Conservation (phyloP, 2,329 filamentous ascomycete species). For the Beauveria brongniartii region DNA sequence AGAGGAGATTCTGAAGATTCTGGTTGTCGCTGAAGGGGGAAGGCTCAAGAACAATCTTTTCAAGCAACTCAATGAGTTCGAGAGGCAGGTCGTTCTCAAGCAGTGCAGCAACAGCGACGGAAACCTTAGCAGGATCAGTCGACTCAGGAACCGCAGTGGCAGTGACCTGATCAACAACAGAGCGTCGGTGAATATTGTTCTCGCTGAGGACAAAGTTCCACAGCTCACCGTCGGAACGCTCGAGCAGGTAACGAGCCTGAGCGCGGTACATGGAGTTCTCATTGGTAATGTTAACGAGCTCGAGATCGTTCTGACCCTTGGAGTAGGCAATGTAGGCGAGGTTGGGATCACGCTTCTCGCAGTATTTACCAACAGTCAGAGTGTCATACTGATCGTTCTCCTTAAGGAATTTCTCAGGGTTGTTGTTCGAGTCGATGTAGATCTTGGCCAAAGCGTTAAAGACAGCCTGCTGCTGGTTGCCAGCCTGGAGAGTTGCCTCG, state of each 20-base stretch:
- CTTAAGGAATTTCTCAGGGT: slow-evolving; percentile 94
- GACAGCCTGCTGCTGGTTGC: slow-evolving; percentile 92
- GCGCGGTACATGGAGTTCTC: slow-evolving; percentile 99
- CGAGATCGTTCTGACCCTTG: slow-evolving; percentile 95
- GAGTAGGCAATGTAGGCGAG: slow-evolving; percentile 89
- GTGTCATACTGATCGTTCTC: slow-evolving; percentile 97
- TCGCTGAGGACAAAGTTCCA: slow-evolving; percentile 92
- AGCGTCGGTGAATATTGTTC: slow-evolving; percentile 92
- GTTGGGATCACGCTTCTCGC: slow-evolving; percentile 96
- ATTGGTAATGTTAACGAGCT: slow-evolving; percentile 95
- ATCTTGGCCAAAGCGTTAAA: slow-evolving; percentile 98
- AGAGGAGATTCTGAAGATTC: slow-evolving; percentile 89
- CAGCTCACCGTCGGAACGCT: slow-evolving; percentile 80
- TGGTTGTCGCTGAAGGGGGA: slow-evolving; percentile 97
- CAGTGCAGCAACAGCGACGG: slow-evolving; percentile 87
- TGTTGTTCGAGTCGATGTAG: slow-evolving; percentile 98
- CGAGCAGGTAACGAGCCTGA: slow-evolving; percentile 91
- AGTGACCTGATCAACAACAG: slow-evolving; percentile 91
- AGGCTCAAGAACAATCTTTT: slow-evolving; percentile 99
- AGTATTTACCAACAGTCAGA: slow-evolving; percentile 89
- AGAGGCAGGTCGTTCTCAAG: slow-evolving; percentile 82
- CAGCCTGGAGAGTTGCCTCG: slow-evolving; percentile 78
- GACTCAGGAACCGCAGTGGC: slow-evolving; percentile 91
- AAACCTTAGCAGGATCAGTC: slow-evolving; percentile 88
- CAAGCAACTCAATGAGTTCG: slow-evolving; percentile 92